These are phyloP conservation scores for Trametes versicolor DNA, from an alignment of 1,284 basidiomycete genomes.

Conservation along the genomic window DNA sequence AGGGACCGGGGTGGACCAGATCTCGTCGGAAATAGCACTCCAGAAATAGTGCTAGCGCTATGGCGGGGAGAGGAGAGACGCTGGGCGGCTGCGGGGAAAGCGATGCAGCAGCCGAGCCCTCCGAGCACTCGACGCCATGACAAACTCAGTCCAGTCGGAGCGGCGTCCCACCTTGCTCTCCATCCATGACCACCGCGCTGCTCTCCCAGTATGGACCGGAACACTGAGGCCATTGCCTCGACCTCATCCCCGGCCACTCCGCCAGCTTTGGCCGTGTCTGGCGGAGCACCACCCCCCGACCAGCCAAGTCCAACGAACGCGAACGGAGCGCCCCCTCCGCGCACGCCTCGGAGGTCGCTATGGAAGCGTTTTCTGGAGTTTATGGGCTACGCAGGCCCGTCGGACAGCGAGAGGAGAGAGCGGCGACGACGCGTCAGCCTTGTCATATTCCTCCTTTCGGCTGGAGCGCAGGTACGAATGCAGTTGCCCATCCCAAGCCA, in stretches of 20 bases:
- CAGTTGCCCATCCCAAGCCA: too few relatives aligned
- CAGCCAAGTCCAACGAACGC: background rate
- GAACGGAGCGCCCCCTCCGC: background rate
- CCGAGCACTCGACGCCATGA: background rate
- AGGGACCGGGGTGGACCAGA: too few relatives aligned
- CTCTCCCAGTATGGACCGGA: slow-evolving; percentile 5
- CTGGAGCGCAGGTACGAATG: slow-evolving; percentile 7
- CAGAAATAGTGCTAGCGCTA: too few relatives aligned
- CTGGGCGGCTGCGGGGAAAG: background rate
- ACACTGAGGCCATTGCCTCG: background rate
- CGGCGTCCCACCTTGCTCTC: background rate
- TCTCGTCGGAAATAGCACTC: background rate
- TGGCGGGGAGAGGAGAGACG: background rate
- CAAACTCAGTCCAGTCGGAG: background rate
- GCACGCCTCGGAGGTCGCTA: background rate
- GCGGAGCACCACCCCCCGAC: background rate
- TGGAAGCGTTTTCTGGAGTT: slow-evolving; percentile 7
- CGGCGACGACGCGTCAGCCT: slow-evolving; percentile 16
- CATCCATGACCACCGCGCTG: slow-evolving; percentile 12
- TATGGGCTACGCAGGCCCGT: slow-evolving; percentile 4
- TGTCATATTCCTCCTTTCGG: slow-evolving; percentile 7
- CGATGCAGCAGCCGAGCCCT: slow-evolving; percentile 5
- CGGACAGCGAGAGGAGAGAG: slow-evolving; percentile 12
- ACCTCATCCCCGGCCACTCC: background rate
- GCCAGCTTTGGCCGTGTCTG: background rate